These are phyloP conservation scores for Kuraishia floccosa DNA, from an alignment of 805 yeast species.

Conservation along the genomic window DNA sequence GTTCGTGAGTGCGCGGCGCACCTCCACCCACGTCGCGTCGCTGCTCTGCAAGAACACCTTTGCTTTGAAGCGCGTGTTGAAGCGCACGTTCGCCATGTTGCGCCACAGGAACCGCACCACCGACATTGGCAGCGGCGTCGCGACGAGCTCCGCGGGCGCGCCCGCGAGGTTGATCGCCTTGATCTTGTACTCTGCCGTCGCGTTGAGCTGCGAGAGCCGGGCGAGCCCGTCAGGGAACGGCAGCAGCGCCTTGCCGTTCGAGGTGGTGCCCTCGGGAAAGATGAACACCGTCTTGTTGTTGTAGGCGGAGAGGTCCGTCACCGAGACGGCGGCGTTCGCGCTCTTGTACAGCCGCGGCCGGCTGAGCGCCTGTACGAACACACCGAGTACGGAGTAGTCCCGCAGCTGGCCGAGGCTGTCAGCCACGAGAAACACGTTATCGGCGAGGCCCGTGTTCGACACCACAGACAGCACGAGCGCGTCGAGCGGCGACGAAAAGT, in stretches of 20 bases:
- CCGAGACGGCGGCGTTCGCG: not conserved
- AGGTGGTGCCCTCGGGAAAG: slow-evolving; percentile 75
- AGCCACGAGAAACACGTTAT: slow-evolving; percentile 27
- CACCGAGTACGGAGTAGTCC: slow-evolving; percentile 16
- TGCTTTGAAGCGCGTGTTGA: slow-evolving; percentile 8
- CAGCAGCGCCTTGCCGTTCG: slow-evolving; percentile 71
- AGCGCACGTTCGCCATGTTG: not conserved
- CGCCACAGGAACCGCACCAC: slow-evolving; percentile 4
- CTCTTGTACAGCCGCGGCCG: not conserved
- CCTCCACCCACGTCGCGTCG: slow-evolving; percentile 1
- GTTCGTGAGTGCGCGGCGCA: slow-evolving; percentile 20
- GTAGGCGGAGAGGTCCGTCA: slow-evolving; percentile 12
- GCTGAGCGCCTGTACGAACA: slow-evolving; percentile 2
- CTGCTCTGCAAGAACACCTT: slow-evolving; percentile 9
- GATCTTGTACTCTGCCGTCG: slow-evolving; percentile 9
- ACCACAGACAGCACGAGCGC: slow-evolving; percentile 23
- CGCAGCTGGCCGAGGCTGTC: slow-evolving; percentile 19
- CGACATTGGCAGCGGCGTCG: slow-evolving; percentile 19
- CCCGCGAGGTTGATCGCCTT: slow-evolving; percentile 26
- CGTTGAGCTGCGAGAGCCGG: slow-evolving; percentile 6
- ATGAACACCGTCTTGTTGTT: slow-evolving; percentile 36
- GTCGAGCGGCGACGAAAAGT: slow-evolving; percentile 51
- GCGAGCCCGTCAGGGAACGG: slow-evolving; percentile 29
- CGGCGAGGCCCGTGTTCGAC: slow-evolving; percentile 10
- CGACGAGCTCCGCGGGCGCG: slow-evolving; percentile 22